Conservation (phyloP, 306 rosid species). For the Lathyrus aphaca region DNA sequence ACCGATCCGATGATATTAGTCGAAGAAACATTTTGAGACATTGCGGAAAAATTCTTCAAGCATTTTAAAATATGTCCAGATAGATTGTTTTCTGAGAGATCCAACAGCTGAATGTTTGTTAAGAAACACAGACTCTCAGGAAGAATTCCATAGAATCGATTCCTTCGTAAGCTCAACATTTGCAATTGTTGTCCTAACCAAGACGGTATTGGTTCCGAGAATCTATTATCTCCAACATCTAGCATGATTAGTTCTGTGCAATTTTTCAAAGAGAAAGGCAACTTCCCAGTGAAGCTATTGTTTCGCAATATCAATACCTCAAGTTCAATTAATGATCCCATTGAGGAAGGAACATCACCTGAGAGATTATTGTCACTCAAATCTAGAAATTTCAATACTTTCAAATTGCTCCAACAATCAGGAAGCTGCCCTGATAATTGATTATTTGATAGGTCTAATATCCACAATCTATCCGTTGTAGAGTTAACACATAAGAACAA, state of each 20-base stretch:
- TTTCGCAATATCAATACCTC: neutral
- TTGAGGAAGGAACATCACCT: neutral
- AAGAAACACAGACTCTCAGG: neutral
- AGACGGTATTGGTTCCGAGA: slow-evolving; percentile 14
- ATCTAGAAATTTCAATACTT: neutral
- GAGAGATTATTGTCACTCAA: slow-evolving; percentile 15
- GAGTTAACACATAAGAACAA: neutral
- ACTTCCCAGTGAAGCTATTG: slow-evolving; percentile 9
- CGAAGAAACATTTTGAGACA: neutral
- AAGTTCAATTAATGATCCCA: slow-evolving; percentile 17
- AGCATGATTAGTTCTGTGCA: neutral
- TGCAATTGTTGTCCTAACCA: slow-evolving; percentile 22
- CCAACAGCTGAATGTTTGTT: slow-evolving; percentile 3
- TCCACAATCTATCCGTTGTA: neutral
- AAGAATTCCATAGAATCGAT: neutral
- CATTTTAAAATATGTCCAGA: neutral
- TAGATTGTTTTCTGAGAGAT: slow-evolving; percentile 10
- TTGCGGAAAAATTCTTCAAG: neutral
- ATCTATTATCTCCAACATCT: slow-evolving; percentile 13
- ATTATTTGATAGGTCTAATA: slow-evolving; percentile 11
- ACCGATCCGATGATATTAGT: fast-evolving
- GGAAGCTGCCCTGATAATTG: neutral
- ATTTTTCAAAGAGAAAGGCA: slow-evolving; percentile 5
- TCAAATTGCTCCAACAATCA: slow-evolving; percentile 13
- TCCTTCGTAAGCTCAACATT: slow-evolving; percentile 21